A percentile compares a stretch with the other conserved stretches of the same genome.
phyloP scores from a whole-genome alignment of 2,329 filamentous ascomycete species.

The Zymoseptoria tritici region DNA sequence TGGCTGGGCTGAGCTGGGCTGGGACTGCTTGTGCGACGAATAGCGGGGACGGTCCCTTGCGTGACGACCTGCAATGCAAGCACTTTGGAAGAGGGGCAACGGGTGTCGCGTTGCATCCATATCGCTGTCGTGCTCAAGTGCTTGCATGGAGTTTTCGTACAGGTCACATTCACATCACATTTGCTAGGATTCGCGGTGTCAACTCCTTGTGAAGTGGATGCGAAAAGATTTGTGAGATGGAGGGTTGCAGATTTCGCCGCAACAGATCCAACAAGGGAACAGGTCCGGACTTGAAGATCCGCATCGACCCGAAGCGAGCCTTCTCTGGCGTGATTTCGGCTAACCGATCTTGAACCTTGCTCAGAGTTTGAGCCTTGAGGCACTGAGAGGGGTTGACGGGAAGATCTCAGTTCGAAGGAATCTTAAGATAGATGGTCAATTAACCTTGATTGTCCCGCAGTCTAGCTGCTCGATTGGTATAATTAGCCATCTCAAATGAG shows the following conservation, averaged over 20 bases:
- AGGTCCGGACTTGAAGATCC: neutral
- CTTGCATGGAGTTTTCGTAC: conserved; percentile 13
- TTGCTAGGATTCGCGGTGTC: neutral
- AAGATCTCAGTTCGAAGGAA: neutral
- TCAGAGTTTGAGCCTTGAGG: neutral
- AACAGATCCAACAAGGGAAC: neutral
- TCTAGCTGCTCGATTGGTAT: neutral
- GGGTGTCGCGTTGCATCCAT: conserved; percentile 13
- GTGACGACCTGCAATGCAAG: conserved; percentile 19
- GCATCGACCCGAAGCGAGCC: conserved; percentile 15
- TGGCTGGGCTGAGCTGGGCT: conserved; percentile 2
- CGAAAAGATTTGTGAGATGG: conserved; percentile 1
- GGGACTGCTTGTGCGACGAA: conserved; percentile 8
- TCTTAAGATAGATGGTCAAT: conserved; percentile 14
- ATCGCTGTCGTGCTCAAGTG: conserved; percentile 19
- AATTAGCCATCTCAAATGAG: conserved; percentile 1
- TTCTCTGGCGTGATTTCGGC: neutral
- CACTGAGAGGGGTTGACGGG: neutral
- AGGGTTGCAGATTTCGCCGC: neutral
- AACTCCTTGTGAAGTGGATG: neutral
- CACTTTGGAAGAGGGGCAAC: conserved; percentile 16
- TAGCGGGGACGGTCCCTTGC: conserved; percentile 14
- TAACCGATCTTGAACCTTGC: neutral
- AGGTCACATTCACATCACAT: conserved; percentile 5
- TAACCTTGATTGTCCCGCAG: conserved; percentile 1